Conservation (phyloP, 2,329 filamentous ascomycete genomes). For the Xylariaceae sp. region DNA sequence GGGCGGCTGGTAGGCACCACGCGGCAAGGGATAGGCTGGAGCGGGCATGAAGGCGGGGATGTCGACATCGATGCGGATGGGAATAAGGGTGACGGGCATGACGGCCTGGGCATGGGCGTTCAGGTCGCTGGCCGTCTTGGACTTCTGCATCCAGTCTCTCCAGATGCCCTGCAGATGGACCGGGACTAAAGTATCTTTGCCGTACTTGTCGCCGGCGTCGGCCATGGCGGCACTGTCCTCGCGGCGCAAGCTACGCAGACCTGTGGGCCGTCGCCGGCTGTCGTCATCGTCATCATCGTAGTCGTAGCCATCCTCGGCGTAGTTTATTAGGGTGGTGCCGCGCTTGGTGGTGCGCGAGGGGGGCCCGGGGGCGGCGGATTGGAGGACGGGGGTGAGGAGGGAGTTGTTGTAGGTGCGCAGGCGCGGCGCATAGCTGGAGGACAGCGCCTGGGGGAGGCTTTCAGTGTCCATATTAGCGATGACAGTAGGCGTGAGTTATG, state of each 20-base stretch:
- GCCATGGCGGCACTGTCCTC: slow-evolving; percentile 66
- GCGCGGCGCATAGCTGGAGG: slow-evolving; percentile 88
- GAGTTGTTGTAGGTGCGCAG: slow-evolving; percentile 90
- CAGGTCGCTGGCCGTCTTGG: slow-evolving; percentile 55
- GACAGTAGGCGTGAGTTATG: too few relatives aligned
- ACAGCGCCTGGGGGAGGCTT: slow-evolving; percentile 74
- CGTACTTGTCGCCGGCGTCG: slow-evolving; percentile 71
- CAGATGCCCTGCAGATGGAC: slow-evolving; percentile 87
- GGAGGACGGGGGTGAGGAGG: slow-evolving; percentile 80
- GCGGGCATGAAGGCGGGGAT: slow-evolving; percentile 73
- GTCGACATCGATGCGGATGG: slow-evolving; percentile 94
- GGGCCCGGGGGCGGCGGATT: slow-evolving; percentile 63
- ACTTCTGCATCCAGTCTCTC: slow-evolving; percentile 92
- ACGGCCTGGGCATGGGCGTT: slow-evolving; percentile 65
- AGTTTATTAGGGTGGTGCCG: slow-evolving; percentile 95
- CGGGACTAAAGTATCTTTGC: slow-evolving; percentile 75
- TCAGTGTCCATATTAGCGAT: slow-evolving; percentile 44
- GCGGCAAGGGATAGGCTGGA: slow-evolving; percentile 62
- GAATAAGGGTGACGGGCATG: slow-evolving; percentile 85
- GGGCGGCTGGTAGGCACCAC: slow-evolving; percentile 65
- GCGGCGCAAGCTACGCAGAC: slow-evolving; percentile 76
- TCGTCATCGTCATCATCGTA: slow-evolving; percentile 73
- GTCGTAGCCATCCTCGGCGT: slow-evolving; percentile 93
- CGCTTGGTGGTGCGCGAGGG: slow-evolving; percentile 88
- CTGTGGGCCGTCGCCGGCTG: slow-evolving; percentile 76